Evolutionary conservation across 805 yeast genomes (phyloP).

Genomic region (Ogataea sp.): DNA sequence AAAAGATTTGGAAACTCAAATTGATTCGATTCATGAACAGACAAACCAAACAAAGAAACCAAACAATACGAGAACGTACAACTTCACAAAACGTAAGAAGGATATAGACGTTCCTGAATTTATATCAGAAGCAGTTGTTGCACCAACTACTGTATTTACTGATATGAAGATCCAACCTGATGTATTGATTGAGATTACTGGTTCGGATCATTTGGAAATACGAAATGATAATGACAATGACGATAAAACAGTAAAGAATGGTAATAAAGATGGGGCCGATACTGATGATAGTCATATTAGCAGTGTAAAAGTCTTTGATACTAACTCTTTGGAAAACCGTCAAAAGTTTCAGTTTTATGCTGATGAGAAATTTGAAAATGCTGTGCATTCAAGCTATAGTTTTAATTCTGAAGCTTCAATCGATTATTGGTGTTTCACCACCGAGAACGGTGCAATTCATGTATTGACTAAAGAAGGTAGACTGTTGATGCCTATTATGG

Average conservation of each 20-base stretch:
- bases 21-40: constrained; percentile 10
- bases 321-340: constrained; percentile 21
- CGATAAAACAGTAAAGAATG: too few relatives aligned
- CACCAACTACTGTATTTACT: constrained; percentile 20
- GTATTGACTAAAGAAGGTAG: constrained; percentile 38
- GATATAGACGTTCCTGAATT: constrained; percentile 24
- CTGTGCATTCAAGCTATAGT: constrained; percentile 18
- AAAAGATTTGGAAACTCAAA: constrained; percentile 44
- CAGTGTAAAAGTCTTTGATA: constrained; percentile 27
- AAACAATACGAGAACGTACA: constrained; percentile 21
- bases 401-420: constrained; percentile 33
- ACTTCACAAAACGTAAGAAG: constrained; percentile 26
- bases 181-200: constrained; percentile 14
- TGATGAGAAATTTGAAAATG: constrained; percentile 31
- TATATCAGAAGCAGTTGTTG: constrained; percentile 14
- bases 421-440: constrained; percentile 43
- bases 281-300: constrained; percentile 14
- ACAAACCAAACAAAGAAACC: constrained; percentile 23
- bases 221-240: constrained; percentile 25
- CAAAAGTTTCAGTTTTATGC: constrained; percentile 32
- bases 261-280: constrained; percentile 25
- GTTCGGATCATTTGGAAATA: constrained; percentile 10
- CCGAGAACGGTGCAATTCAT: constrained; percentile 50
- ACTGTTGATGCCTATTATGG: constrained; percentile 37
- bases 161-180: constrained; percentile 23